These are phyloP conservation scores for Apium graveolens DNA, from an alignment of 129 eudicot species.

Conservation along the genomic window DNA sequence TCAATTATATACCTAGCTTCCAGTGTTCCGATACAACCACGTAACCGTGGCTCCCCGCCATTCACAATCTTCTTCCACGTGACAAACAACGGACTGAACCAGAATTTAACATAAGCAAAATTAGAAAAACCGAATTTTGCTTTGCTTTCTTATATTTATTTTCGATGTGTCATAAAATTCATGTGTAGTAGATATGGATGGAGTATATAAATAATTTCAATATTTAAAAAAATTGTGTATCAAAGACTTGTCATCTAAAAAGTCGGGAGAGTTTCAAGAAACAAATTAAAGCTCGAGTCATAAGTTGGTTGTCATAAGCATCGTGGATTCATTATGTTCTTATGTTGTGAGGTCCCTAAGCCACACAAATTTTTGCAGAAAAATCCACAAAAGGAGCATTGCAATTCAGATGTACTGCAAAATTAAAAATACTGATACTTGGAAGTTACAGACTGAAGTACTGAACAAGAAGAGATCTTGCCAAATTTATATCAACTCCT, in stretches of 20 bases:
- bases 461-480: background rate
- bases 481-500: background rate
- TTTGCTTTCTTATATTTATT: background rate
- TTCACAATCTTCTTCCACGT: constrained; percentile 87
- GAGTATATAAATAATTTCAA: background rate
- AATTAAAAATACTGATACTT: background rate
- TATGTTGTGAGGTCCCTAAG: background rate
- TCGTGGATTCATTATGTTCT: background rate
- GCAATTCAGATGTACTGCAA: background rate
- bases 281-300: background rate
- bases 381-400: background rate
- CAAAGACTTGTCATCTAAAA: background rate
- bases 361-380: background rate
- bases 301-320: background rate
- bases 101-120: constrained; percentile 14
- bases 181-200: background rate
- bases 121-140: background rate
- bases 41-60: constrained; percentile 81
- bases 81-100: constrained; percentile 86
- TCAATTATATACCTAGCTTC: constrained; percentile 61
- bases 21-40: constrained; percentile 92
- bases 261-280: background rate
- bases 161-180: background rate
- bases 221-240: background rate
- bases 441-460: background rate